Base-by-base conservation (phyloP, 495 filamentous ascomycete species). In the Lasiosphaeriaceae sp. region DNA sequence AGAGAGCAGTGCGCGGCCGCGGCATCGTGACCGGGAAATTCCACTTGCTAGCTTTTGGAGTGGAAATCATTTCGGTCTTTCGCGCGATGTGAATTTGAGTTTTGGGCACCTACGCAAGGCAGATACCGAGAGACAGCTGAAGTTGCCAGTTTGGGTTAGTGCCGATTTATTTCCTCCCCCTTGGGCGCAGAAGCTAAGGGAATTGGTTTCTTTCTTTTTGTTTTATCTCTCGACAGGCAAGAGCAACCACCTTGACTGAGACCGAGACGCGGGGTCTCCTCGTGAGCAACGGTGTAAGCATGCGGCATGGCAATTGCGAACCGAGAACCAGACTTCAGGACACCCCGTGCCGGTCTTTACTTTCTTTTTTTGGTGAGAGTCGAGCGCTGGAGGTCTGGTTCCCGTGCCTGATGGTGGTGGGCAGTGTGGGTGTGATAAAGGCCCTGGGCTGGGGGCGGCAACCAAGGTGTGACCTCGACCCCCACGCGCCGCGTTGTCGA, bases 401-500 rank as follows among this genome's bases (percentile, higher is more conserved):
- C 14, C 12, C 14, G n/a, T 14, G 39, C 12, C 39, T 14, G 8
- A 7, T 12, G 43, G 19, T 47, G 45, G 45, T 47, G 48, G 14
- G 48, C 8, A 17, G n/a, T n/a, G n/a, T n/a, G n/a, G n/a, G n/a
- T n/a, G 26, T 19, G 48, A 51, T 51, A 51, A 51, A 35, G 48
- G 21, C 26, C 29, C 24, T 3, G 8, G 39, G n/a, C 39, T 14
- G 39, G n/a, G n/a, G 14, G 12, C 39, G 39, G 7, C 4, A 17
- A n/a, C 7, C 4, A 4, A 12, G n/a, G 26, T 35, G 48, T 16
- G 24, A 51, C 11, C 24, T 17, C 12, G 31, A 51, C 48, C 48
- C 48, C 48, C 48, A 51, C 48, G 48, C 48, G 48, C 48, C 48
- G 48, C 48, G 26, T 17, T 35, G 48, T 51, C 20, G 48, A 20